phyloP scores from a whole-genome alignment of 1,139 yeast genomes.

The Magnusiomyces sp. region DNA sequence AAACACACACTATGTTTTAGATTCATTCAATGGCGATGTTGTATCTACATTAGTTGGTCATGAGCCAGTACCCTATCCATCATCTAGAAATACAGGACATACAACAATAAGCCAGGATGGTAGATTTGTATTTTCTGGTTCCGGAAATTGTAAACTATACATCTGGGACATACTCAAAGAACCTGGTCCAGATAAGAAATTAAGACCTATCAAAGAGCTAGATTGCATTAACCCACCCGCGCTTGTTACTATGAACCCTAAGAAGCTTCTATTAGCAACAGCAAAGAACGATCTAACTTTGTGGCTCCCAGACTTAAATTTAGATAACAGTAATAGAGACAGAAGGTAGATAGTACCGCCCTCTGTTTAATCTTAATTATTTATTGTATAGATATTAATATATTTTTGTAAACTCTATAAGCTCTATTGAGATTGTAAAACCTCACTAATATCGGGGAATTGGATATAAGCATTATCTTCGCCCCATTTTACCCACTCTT shows the following conservation, averaged over 20 bases:
- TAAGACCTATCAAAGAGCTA: constrained; percentile 26
- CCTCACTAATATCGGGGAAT: constrained; percentile 46
- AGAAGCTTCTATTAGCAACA: constrained; percentile 64
- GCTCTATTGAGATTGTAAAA: constrained; percentile 13
- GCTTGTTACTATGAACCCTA: constrained; percentile 69
- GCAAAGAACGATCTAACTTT: constrained; percentile 53
- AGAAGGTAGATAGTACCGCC: too few species aligned
- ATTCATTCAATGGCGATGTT: constrained; percentile 60
- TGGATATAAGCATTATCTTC: constrained; percentile 60
- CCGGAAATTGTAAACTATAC: constrained; percentile 48
- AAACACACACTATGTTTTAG: constrained; percentile 50
- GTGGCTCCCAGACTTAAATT: constrained; percentile 31
- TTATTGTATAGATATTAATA: neutral
- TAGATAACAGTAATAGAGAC: neutral
- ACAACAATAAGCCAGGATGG: constrained; percentile 79
- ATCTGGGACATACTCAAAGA: constrained; percentile 51
- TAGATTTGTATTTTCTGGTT: constrained; percentile 52
- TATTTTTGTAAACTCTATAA: neutral
- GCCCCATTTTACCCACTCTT: constrained; percentile 63
- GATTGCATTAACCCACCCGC: constrained; percentile 34
- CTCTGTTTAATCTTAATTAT: neutral
- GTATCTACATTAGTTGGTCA: constrained; percentile 46
- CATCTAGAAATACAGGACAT: constrained; percentile 27
- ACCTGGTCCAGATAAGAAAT: constrained; percentile 24
- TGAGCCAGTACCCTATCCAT: constrained; percentile 30